Evolutionary conservation across 1,284 basidiomycete species (phyloP), one percentile per base, ranked within the genome.

Genomic region (Apiotrichum sp.): DNA sequence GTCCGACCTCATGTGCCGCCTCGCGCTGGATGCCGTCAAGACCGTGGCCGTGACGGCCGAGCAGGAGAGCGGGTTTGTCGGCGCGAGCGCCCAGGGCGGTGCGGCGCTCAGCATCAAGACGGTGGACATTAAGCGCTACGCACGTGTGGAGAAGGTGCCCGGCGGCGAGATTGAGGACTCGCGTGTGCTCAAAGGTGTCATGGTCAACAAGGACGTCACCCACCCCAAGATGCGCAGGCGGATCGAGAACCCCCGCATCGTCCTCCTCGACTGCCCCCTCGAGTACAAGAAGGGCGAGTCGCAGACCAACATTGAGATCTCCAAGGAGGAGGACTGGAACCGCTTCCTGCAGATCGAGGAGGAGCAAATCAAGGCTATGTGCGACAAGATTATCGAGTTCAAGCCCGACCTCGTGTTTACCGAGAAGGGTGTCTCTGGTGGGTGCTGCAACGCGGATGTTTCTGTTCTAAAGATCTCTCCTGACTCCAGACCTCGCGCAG

Each of bases 221-320:
- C 96, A 98, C 77, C 93, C 95, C 32, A 88, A 91, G 71, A 98
- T 98, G 95, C 81, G 93, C 58, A 78, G 95, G 59, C 80, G 91
- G 65, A 98, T 98, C 74, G 83, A 83, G 63, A 90, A 92, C 67
- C 96, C 95, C 5, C 79, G 93, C 29, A 89, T 98, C 60, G 79
- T 98, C 35, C 78, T 98, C 47, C 81, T 98, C 55, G 95, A 98
- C 77, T 98, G 93, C 77, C 92, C 95, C 14, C 79, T 98, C 55
- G 96, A 99, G 79, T 98, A 98, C 81, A 98, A 98, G 80, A 98
- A 98, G 82, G 95, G 95, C 45, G 96, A 98, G 80, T 86, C 83
- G 61, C 95, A 98, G 78, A 98, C 96, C 62, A 97, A 98, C 77
- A 98, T 98, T 80, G 95, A 98, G 79, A 93, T 98, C 66, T 86